These are phyloP conservation scores for Isochrysis galbana DNA, from an alignment of 78 protist genomes.

Conservation along the genomic window DNA sequence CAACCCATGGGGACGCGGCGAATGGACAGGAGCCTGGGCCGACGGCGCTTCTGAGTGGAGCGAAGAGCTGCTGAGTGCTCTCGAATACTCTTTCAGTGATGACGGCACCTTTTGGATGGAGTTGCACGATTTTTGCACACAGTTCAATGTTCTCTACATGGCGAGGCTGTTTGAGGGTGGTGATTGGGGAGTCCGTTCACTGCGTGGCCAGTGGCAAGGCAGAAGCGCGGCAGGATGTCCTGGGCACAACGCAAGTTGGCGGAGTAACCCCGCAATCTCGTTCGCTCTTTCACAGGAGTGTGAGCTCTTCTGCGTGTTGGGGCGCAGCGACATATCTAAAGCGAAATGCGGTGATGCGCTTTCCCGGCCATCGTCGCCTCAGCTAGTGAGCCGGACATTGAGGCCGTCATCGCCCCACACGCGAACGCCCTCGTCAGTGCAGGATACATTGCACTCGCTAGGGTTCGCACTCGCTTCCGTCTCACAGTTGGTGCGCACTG, in stretches of 20 bases:
- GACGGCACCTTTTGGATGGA: slow-evolving; percentile 11
- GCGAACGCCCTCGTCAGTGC: neutral
- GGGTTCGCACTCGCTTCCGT: neutral
- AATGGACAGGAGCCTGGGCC: neutral
- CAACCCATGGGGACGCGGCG: slow-evolving; percentile 9
- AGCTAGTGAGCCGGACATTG: no score
- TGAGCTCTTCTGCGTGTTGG: neutral
- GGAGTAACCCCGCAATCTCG: neutral
- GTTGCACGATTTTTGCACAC: neutral
- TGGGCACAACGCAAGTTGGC: neutral
- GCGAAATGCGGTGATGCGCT: no score
- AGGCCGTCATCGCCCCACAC: neutral
- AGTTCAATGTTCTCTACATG: neutral
- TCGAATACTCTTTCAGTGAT: neutral
- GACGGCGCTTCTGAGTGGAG: neutral
- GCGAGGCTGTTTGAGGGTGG: neutral
- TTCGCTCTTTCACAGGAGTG: neutral
- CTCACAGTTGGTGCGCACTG: neutral
- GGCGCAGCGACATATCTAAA: no score
- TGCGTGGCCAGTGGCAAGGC: neutral
- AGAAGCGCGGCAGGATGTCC: neutral
- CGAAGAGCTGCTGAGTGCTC: neutral
- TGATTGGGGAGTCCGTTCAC: neutral
- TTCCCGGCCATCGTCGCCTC: no score
- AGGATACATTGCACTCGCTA: neutral